phyloP scores from a whole-genome alignment of 106 monocot species.

The Dioscorea alata region DNA sequence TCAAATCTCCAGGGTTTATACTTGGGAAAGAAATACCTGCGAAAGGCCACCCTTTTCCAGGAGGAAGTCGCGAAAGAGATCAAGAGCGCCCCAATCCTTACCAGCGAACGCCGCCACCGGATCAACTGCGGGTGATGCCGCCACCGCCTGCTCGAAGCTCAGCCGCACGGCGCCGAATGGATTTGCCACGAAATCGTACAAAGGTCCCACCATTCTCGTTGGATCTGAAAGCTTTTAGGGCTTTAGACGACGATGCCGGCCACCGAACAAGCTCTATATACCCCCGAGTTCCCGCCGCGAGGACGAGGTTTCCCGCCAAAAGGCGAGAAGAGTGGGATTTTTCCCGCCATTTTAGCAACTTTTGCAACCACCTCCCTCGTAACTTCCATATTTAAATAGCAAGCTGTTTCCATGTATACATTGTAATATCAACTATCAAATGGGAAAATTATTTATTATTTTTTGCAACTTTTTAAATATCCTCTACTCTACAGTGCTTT shows the following conservation, averaged over 20 bases:
- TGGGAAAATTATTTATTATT: no score
- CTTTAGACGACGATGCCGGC: not conserved
- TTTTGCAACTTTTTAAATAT: no score
- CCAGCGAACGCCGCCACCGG: conserved; percentile 48
- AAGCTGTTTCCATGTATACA: no score
- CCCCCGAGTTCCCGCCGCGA: not conserved
- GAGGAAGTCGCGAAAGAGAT: conserved; percentile 72
- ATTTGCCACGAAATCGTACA: conserved; percentile 70
- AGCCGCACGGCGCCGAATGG: conserved; percentile 81
- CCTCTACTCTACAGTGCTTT: no score
- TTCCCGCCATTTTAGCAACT: not conserved
- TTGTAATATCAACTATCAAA: no score
- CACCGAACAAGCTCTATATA: not conserved
- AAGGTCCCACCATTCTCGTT: conserved; percentile 57
- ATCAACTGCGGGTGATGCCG: conserved; percentile 28
- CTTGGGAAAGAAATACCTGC: conserved; percentile 27
- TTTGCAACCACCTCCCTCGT: no score
- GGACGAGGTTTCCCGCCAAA: not conserved
- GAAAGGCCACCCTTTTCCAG: conserved; percentile 60
- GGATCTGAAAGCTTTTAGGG: not conserved
- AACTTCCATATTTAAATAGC: no score
- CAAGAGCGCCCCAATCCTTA: conserved; percentile 87
- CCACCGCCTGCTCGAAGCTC: conserved; percentile 72
- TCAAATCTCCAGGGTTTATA: no score
- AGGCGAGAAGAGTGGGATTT: not conserved